Evolutionary conservation across 352 stramenopile species (phyloP).

Genomic region (Phytopythium chamaehyphon): DNA sequence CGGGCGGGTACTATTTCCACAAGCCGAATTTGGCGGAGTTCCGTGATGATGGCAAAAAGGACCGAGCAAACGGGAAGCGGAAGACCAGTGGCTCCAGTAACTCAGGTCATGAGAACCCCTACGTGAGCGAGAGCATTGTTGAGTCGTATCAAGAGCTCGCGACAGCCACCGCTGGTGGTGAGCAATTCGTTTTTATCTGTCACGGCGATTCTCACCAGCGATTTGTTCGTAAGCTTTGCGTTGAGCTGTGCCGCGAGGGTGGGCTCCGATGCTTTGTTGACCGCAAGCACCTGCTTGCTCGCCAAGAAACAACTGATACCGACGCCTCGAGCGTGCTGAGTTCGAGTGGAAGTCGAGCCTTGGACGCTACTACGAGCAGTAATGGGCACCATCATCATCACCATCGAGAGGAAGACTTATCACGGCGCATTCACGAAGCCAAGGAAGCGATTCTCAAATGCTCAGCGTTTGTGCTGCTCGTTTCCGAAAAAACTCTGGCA

Average conservation of each 20-base stretch:
- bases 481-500: slow-evolving; percentile 68
- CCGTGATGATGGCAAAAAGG: neutral
- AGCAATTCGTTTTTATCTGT: slow-evolving; percentile 85
- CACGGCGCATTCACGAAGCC: slow-evolving; percentile 64
- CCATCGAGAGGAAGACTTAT: slow-evolving; percentile 48
- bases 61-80: slow-evolving; percentile 9
- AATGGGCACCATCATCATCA: slow-evolving; percentile 1
- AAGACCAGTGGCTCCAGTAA: neutral
- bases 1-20: slow-evolving; percentile 72
- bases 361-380: neutral
- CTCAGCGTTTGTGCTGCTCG: slow-evolving; percentile 63
- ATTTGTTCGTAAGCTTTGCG: slow-evolving; percentile 70
- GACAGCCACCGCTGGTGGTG: slow-evolving; percentile 42
- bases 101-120: slow-evolving; percentile 12
- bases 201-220: slow-evolving; percentile 69
- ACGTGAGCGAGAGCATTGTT: slow-evolving; percentile 48
- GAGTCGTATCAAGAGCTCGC: slow-evolving; percentile 54
- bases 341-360: neutral
- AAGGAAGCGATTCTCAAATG: slow-evolving; percentile 85
- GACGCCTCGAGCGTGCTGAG: neutral
- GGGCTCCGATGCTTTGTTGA: slow-evolving; percentile 72
- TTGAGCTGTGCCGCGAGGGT: slow-evolving; percentile 59
- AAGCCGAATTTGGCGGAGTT: slow-evolving; percentile 16
- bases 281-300: slow-evolving; percentile 23
- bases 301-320: slow-evolving; percentile 2